Base-by-base conservation (phyloP, 2,329 filamentous ascomycete species). In the Claviceps fusiformis region DNA sequence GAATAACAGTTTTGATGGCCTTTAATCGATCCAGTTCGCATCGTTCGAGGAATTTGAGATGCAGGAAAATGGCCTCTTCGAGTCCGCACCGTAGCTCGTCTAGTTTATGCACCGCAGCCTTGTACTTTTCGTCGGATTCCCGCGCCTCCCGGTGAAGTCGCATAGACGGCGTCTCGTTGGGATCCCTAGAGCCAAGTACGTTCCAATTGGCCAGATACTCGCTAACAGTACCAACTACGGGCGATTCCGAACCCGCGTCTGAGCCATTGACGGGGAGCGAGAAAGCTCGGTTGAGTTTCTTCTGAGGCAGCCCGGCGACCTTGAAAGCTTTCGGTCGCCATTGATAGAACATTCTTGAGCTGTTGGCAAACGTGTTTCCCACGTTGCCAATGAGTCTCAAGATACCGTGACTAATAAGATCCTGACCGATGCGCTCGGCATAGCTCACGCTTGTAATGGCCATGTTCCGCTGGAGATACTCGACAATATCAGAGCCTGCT, bases 1-100 rank as follows among this genome's bases (percentile, higher is more conserved):
- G 80, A 59, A 98, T 86, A 53, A 98, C 95, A 29, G 92, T 92
- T 77, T 98, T 97, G 77, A 98, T 93, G 24, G 95, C 93, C 77
- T 95, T 97, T 51, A 98, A 78, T 59, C 95, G 83, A 70, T 98
- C 95, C 58, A 97, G 75, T 71, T 98, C 93, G 69, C 93, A 98
- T 58, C 92, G 89, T 75, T 98, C 93, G 71, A 98, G 89, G 71
- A 96, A 98, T 68, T 85, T 89, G 61, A 98, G 79, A 67, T 97
- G 91, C 51, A 92, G 79, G 60, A 95, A 83, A 68, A 98, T 96
- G 55, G 89, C 85, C 70, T 98, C 90, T 71, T 98, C 93, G n/a
- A 98, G 77, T 55, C 89, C 89, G 73, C 93, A 97, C 46, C 93
- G 84, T 65, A 97, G 79, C 62, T 89, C 83, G 67, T 98, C 93